phyloP scores from a whole-genome alignment of 371 early-diverging fungal species.

The Nosema granulosis region DNA sequence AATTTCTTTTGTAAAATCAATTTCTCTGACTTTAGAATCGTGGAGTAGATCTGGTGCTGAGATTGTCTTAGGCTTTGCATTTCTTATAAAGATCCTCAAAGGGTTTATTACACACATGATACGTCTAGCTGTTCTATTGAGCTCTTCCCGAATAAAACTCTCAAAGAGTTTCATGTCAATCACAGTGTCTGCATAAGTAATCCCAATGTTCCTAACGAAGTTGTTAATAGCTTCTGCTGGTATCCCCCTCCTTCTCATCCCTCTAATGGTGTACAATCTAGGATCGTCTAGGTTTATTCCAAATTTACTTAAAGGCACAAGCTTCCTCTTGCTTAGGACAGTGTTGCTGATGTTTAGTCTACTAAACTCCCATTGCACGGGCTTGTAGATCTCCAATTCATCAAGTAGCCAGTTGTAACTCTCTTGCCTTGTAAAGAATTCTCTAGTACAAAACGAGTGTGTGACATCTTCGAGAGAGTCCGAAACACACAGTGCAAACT shows the following conservation, averaged over 20 bases:
- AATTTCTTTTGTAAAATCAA: constrained; percentile 45
- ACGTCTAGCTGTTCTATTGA: constrained; percentile 82
- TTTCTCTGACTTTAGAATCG: not conserved
- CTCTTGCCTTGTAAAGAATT: constrained; percentile 85
- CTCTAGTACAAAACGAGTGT: constrained; percentile 95
- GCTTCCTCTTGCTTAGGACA: constrained; percentile 92
- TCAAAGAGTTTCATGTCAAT: constrained; percentile 87
- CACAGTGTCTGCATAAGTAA: constrained; percentile 78
- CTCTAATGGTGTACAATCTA: constrained; percentile 87
- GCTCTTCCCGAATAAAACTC: constrained; percentile 82
- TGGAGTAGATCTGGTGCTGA: constrained; percentile 4
- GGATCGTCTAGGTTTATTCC: constrained; percentile 89
- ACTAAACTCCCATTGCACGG: constrained; percentile 99
- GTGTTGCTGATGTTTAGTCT: constrained; percentile 89
- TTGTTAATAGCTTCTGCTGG: constrained; percentile 94
- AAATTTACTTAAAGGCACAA: constrained; percentile 75
- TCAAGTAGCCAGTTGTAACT: constrained; percentile 98
- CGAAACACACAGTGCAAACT: constrained; percentile 93
- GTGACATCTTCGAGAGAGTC: constrained; percentile 99
- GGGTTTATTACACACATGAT: constrained; percentile 83
- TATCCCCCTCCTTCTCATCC: constrained; percentile 90
- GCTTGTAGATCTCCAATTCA: constrained; percentile 92
- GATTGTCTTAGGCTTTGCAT: constrained; percentile 55
- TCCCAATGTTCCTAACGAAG: constrained; percentile 86
- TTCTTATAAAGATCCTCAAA: constrained; percentile 76